A percentile compares a stretch with the other conserved stretches of the same genome.
Conservation (phyloP, 306 rosid genomes). For the Corylus avellana region DNA sequence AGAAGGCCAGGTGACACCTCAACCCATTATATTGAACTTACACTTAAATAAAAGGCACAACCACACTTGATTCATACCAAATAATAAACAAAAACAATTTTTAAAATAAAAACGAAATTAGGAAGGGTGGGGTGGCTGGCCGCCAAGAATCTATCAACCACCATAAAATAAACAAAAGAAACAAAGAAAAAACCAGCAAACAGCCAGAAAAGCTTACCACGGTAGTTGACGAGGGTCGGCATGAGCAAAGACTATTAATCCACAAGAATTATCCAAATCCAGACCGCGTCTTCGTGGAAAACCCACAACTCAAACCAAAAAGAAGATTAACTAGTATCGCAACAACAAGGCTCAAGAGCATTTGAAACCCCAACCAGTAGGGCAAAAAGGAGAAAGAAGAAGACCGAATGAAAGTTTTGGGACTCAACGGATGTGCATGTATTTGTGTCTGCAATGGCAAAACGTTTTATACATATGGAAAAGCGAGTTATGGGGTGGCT, state of each 20-base stretch:
- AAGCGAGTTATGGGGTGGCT: no score
- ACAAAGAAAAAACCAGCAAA: not conserved
- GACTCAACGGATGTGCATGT: slow-evolving; percentile 19
- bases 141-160: not conserved
- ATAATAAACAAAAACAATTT: no score
- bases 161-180: not conserved
- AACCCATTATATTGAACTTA: no score
- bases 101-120: no score
- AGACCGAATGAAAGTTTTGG: slow-evolving; percentile 2
- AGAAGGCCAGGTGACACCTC: no score
- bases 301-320: slow-evolving; percentile 14
- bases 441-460: not conserved
- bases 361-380: slow-evolving; percentile 69
- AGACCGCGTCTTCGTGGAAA: not conserved
- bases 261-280: slow-evolving; percentile 17
- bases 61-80: no score
- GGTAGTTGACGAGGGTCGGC: slow-evolving; percentile 74
- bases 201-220: slow-evolving; percentile 52
- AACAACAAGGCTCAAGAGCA: slow-evolving; percentile 55
- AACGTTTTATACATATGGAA: not conserved
- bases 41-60: no score
- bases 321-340: not conserved
- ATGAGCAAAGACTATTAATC: slow-evolving; percentile 42
- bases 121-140: no score
- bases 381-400: slow-evolving; percentile 44